Evolutionary conservation across 371 early-diverging fungal species (phyloP).

Genomic region (Lichtheimia ornata): DNA sequence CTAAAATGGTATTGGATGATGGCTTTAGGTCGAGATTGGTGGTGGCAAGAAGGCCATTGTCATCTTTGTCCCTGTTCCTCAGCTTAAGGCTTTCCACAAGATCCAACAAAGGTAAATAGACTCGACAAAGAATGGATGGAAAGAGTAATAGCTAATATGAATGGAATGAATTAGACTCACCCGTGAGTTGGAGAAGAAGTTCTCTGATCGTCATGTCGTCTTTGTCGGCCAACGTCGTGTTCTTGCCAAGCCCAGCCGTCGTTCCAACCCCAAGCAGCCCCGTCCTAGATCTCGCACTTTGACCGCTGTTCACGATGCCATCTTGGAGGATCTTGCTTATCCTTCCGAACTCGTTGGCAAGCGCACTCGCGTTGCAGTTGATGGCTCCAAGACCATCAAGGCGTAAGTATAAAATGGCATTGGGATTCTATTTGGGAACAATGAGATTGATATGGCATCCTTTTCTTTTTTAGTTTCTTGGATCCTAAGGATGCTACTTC

Average conservation of each 20-base stretch:
- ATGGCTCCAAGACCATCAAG: constrained; percentile 93
- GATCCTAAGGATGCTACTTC: constrained; percentile 96
- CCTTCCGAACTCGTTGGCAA: constrained; percentile 98
- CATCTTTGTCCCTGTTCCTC: constrained; percentile 96
- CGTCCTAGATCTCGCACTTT: constrained; percentile 96
- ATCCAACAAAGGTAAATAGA: constrained; percentile 73
- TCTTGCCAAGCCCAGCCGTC: constrained; percentile 88
- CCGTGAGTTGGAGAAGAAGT: constrained; percentile 99
- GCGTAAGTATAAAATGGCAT: constrained; percentile 61
- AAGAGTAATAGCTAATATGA: too few species aligned
- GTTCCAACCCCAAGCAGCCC: constrained; percentile 83
- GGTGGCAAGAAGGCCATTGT: constrained; percentile 95
- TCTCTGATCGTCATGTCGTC: constrained; percentile 97
- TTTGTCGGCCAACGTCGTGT: constrained; percentile 93
- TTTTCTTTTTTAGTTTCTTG: constrained; percentile 65
- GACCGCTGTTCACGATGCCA: constrained; percentile 94
- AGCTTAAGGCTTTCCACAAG: constrained; percentile 92
- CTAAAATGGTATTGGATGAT: constrained; percentile 54
- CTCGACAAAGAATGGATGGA: background rate
- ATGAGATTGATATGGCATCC: background rate
- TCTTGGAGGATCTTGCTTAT: constrained; percentile 96
- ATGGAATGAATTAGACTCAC: constrained; percentile 59
- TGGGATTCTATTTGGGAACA: background rate
- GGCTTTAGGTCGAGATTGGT: constrained; percentile 80
- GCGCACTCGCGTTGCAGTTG: constrained; percentile 93